Evolutionary conservation across 139 green algal species (phyloP).

Genomic region (Chlamydomonas asymmetrica): DNA sequence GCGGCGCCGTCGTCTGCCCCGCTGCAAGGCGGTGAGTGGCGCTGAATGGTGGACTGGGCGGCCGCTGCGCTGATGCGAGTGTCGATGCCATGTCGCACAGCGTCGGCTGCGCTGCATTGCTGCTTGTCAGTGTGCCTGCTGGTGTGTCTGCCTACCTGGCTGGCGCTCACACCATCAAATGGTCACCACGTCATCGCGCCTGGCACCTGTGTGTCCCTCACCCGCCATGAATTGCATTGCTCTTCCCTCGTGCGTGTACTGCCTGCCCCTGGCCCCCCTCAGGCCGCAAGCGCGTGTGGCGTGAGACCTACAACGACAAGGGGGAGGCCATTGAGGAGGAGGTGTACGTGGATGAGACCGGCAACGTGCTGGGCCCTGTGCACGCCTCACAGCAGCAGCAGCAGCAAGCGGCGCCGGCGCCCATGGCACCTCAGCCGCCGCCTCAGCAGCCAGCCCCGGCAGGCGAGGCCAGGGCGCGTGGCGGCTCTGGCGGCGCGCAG

Average conservation of each 20-base stretch:
- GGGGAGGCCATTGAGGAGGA: constrained; percentile 28
- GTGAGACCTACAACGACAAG: constrained; percentile 17
- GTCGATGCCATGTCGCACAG: too few relatives aligned
- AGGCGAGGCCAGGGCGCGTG: not conserved
- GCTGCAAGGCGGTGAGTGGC: too few relatives aligned
- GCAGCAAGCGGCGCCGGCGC: too few relatives aligned
- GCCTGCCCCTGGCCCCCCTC: not conserved
- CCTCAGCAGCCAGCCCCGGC: not conserved
- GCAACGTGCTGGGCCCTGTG: not conserved
- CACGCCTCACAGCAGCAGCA: constrained; percentile 15
- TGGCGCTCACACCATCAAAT: not conserved
- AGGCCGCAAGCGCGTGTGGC: not conserved
- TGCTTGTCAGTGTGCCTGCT: not conserved
- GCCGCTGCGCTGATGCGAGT: too few relatives aligned
- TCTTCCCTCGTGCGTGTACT: not conserved
- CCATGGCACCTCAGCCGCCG: too few relatives aligned
- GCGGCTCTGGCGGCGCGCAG: not conserved
- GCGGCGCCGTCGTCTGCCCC: too few relatives aligned
- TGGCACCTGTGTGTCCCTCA: not conserved
- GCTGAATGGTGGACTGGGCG: too few relatives aligned
- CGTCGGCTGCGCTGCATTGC: too few relatives aligned
- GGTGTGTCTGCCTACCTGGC: not conserved
- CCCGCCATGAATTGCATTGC: not conserved
- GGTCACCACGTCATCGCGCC: not conserved
- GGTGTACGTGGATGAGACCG: constrained; percentile 9